phyloP scores from a whole-genome alignment of 2,329 filamentous ascomycete genomes.

The Scedosporium boydii region DNA sequence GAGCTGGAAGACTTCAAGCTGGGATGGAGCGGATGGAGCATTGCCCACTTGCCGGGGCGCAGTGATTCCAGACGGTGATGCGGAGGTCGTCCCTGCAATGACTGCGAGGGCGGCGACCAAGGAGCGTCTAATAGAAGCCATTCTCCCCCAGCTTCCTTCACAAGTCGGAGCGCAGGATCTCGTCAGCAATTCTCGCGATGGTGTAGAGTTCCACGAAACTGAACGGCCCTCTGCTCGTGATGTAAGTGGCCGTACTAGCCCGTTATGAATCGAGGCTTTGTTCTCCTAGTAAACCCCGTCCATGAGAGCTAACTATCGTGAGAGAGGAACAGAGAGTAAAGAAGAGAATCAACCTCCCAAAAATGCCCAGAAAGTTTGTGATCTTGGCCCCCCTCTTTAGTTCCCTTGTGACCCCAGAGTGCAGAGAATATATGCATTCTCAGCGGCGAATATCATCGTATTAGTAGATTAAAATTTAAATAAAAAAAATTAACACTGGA shows the following conservation, averaged over 20 bases:
- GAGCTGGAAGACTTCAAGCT: conserved; percentile 55
- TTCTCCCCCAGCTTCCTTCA: not conserved
- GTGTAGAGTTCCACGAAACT: too few relatives aligned
- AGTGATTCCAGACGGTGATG: not conserved
- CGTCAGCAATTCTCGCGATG: too few relatives aligned
- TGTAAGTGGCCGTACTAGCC: not conserved
- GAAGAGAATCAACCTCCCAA: not conserved
- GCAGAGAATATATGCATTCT: not conserved
- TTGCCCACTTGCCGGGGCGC: not conserved
- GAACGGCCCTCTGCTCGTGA: not conserved
- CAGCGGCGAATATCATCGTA: not conserved
- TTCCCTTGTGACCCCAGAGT: not conserved
- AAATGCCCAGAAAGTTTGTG: not conserved
- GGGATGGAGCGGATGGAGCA: conserved; percentile 17
- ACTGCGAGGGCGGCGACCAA: not conserved
- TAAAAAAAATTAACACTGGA: not conserved
- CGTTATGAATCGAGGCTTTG: not conserved
- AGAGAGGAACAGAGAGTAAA: not conserved
- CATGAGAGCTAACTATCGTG: not conserved
- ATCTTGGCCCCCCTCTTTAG: not conserved
- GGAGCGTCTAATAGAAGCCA: not conserved
- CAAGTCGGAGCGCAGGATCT: too few relatives aligned
- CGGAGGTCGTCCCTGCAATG: not conserved
- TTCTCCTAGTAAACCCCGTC: not conserved
- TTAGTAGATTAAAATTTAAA: not conserved